phyloP scores from a whole-genome alignment of 768 basidiomycete species.

The Trichaptum fuscoviolaceum region DNA sequence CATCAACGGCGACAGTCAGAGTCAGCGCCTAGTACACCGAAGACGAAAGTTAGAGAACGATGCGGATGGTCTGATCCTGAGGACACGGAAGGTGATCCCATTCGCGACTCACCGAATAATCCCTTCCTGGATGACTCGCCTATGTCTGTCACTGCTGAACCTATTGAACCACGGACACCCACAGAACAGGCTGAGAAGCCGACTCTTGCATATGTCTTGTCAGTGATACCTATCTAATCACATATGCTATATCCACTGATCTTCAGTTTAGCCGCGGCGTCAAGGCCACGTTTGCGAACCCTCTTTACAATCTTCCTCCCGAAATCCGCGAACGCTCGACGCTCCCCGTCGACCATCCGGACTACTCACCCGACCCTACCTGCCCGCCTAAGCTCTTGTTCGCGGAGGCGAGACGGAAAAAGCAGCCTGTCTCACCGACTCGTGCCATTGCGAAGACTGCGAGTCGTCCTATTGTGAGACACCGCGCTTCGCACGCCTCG shows the following conservation, averaged over 20 bases:
- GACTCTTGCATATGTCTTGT: constrained; percentile 72
- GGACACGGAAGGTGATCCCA: constrained; percentile 22
- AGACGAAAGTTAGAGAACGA: constrained; percentile 22
- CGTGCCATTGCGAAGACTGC: neutral
- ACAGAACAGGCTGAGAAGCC: constrained; percentile 47
- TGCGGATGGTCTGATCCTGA: constrained; percentile 18
- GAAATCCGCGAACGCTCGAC: constrained; percentile 43
- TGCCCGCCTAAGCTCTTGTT: constrained; percentile 59
- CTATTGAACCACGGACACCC: constrained; percentile 33
- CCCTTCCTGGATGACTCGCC: constrained; percentile 54
- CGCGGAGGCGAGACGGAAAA: constrained; percentile 28
- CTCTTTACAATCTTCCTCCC: constrained; percentile 46
- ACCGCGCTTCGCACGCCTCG: neutral
- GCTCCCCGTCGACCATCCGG: constrained; percentile 58
- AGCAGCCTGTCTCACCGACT: constrained; percentile 6
- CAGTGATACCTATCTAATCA: constrained; percentile 27
- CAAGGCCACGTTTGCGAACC: constrained; percentile 57
- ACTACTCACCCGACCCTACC: constrained; percentile 52
- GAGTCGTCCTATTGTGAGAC: neutral
- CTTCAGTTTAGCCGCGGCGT: constrained; percentile 55
- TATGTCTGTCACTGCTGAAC: constrained; percentile 25
- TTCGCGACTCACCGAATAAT: constrained; percentile 65
- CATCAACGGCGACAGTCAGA: constrained; percentile 16
- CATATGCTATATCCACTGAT: neutral
- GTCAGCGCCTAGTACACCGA: constrained; percentile 8